Base-by-base conservation (phyloP, 805 yeast species). In the Komagataella pseudopastoris region DNA sequence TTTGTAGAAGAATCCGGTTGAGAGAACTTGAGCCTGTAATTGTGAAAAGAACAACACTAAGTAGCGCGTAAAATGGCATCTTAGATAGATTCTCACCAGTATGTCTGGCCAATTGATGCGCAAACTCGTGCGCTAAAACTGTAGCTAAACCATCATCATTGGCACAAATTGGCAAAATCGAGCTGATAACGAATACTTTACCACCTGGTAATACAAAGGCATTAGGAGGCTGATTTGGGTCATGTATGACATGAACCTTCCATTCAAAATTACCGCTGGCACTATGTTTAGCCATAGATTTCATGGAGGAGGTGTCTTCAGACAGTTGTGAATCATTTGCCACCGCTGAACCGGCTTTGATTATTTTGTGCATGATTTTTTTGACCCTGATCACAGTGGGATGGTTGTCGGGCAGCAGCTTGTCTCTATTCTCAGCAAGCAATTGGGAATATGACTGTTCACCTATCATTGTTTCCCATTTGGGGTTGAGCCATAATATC, bases 141-240 rank as follows among this genome's bases (percentile, higher is more conserved):
- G 98, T 89, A n/a, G 98, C 98, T 47, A 93, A 67, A 1, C 96
- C 97, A 63, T 88, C 95, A 50, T 88, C 95, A 60, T 86, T 81
- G 23, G 70, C 68, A 63, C 96, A 83, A 30, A 93, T 78, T 1
- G 86, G 85, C 48, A 93, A 63, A 45, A 93, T 87, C 7, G 86
- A 78, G 48, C 83, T 74, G 61, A 86, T 88, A 17, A 93, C 89
- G 67, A 93, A 93, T 46, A 93, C 96, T 64, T 90, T 90, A 6
- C 99, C 99, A 54, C 93, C 91, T 18, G 98, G 98, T 43, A 93
- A 71, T 17, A 93, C 96, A 67, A 93, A 91, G 1, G 99, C 99
- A 67, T 93, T 93, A 2, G 99, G 98, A 2, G 98, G 96, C 14
- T 95, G 90, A 39, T 67, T 66, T 1, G 84, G 79, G 52, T 80